A percentile compares a stretch with the other conserved stretches of the same genome.
These are phyloP conservation scores for Datura wrightii DNA, from an alignment of 257 asterid genomes.

Conservation along the genomic window DNA sequence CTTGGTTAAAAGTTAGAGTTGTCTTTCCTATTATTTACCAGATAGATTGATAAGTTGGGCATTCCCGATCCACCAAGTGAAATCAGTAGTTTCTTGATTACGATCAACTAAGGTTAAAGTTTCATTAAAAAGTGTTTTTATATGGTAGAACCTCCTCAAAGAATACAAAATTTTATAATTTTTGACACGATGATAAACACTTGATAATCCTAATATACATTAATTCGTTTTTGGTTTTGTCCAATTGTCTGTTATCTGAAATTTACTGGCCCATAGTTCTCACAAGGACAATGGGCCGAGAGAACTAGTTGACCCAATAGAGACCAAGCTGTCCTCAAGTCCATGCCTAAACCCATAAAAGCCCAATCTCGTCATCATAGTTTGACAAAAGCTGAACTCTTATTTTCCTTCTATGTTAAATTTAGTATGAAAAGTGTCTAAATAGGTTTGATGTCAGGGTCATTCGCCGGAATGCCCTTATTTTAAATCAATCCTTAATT, in stretches of 20 bases:
- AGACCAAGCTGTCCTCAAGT: not conserved
- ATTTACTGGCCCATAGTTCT: not conserved
- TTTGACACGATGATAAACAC: not conserved
- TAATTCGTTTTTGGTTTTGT: not conserved
- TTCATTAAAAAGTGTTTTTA: no score
- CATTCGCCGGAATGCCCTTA: no score
- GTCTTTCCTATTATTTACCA: no score
- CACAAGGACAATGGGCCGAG: not conserved
- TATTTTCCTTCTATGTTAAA: not conserved
- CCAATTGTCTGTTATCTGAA: not conserved
- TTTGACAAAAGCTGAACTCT: not conserved
- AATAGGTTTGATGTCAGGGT: not conserved
- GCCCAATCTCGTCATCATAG: not conserved
- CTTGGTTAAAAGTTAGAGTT: no score
- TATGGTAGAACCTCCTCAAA: no score
- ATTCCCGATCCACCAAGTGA: no score
- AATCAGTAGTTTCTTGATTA: no score
- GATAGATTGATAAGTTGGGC: no score
- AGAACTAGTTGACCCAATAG: not conserved
- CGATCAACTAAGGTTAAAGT: no score
- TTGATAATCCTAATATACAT: not conserved
- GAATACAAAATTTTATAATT: no score
- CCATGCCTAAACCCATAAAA: not conserved
- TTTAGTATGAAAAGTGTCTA: not conserved
- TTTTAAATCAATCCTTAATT: no score